These are phyloP conservation scores for Fusarium vanettenii DNA, from an alignment of 2,329 filamentous ascomycete species.

Conservation along the genomic window DNA sequence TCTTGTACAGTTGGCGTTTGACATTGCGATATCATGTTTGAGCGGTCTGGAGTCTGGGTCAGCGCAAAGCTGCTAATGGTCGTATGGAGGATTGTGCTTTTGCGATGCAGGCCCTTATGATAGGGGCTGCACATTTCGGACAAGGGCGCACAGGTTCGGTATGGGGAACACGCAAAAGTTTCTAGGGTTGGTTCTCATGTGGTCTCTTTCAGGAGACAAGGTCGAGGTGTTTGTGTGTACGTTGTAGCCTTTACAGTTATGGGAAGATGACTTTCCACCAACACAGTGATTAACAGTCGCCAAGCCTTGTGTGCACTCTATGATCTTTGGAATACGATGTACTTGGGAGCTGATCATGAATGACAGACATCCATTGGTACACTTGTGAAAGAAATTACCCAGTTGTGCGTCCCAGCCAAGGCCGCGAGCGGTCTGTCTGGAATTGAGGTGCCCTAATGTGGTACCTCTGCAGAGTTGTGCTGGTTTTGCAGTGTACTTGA, in stretches of 20 bases:
- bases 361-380: not conserved
- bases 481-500: not conserved
- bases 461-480: not conserved
- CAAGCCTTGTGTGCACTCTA: constrained; percentile 1
- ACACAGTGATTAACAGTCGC: constrained; percentile 6
- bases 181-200: constrained; percentile 9
- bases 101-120: constrained; percentile 16
- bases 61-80: constrained; percentile 28
- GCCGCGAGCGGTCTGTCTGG: not conserved
- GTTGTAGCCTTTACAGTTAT: not conserved
- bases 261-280: constrained; percentile 2
- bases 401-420: not conserved
- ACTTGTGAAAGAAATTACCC: not conserved
- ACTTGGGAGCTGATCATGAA: not conserved
- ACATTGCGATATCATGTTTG: constrained; percentile 20
- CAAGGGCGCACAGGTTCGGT: constrained; percentile 33
- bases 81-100: constrained; percentile 16
- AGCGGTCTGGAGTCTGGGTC: constrained; percentile 37
- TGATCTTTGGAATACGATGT: constrained; percentile 4
- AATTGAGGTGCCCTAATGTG: not conserved
- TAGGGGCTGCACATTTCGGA: constrained; percentile 16
- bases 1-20: constrained; percentile 31
- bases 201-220: constrained; percentile 11
- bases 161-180: constrained; percentile 28
- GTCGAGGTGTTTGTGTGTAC: constrained; percentile 7